Percentiles rank a stretch among this genome's conserved stretches.
Evolutionary conservation across 2,329 filamentous ascomycete genomes (phyloP).

Genomic region (Apiospora arundinis): DNA sequence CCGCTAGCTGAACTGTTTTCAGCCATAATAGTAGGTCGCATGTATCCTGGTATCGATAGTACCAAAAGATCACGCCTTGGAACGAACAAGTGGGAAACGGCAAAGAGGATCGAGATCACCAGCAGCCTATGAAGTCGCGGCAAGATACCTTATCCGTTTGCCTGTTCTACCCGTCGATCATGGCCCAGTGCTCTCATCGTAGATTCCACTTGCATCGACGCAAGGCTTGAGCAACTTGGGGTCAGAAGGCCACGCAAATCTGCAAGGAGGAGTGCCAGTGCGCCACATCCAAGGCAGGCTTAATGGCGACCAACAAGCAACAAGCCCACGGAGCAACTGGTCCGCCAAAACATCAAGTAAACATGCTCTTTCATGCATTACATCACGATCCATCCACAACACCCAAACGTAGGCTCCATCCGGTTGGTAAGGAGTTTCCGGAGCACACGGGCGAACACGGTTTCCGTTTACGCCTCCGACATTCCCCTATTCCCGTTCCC

Average conservation of each 20-base stretch:
- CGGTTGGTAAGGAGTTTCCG: not conserved
- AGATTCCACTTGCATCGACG: slow-evolving; percentile 1
- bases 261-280: slow-evolving; percentile 12
- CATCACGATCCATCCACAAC: slow-evolving; percentile 15
- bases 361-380: slow-evolving; percentile 5
- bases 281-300: slow-evolving; percentile 9
- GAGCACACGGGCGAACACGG: not conserved
- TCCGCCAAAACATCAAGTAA: not conserved
- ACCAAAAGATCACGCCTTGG: not conserved
- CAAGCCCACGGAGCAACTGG: not conserved
- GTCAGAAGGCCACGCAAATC: slow-evolving; percentile 13
- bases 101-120: not conserved
- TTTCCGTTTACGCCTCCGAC: not conserved
- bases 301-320: not conserved
- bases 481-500: not conserved
- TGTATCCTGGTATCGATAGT: slow-evolving; percentile 7
- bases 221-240: not conserved
- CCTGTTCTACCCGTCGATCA: slow-evolving; percentile 13
- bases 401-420: not conserved
- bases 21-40: not conserved
- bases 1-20: not conserved
- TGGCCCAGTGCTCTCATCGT: slow-evolving; percentile 1
- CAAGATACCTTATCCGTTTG: not conserved
- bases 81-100: not conserved
- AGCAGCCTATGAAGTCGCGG: not conserved